A percentile compares a stretch with the other conserved stretches of the same genome.
phyloP scores from a whole-genome alignment of 495 filamentous ascomycete species.

The Rostrohypoxylon terebratum region DNA sequence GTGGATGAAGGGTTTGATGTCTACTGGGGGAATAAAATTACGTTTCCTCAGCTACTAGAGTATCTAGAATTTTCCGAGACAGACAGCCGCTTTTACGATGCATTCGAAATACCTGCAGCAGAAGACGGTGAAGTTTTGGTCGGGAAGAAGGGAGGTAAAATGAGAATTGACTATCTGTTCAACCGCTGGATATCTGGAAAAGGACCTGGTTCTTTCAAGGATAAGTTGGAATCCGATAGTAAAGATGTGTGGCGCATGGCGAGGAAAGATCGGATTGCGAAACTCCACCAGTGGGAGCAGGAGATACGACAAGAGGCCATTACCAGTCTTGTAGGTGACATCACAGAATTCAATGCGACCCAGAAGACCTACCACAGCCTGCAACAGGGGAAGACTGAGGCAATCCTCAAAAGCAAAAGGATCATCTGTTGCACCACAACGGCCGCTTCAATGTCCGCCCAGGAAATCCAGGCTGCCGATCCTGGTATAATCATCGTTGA shows the following conservation, averaged over 20 bases:
- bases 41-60: conserved; percentile 61
- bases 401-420: conserved; percentile 64
- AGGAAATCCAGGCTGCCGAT: conserved; percentile 61
- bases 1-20: conserved; percentile 31
- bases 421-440: conserved; percentile 84
- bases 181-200: conserved; percentile 66
- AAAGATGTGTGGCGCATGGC: conserved; percentile 67
- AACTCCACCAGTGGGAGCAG: conserved; percentile 61
- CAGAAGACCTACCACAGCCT: conserved; percentile 56
- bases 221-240: conserved; percentile 40
- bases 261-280: conserved; percentile 47
- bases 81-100: conserved; percentile 66
- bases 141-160: conserved; percentile 59
- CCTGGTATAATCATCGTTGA: conserved; percentile 75
- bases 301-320: conserved; percentile 64
- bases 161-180: conserved; percentile 65
- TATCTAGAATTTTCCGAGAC: conserved; percentile 71
- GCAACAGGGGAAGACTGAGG: conserved; percentile 58
- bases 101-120: conserved; percentile 59
- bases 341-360: conserved; percentile 57
- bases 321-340: conserved; percentile 51
- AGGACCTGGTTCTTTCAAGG: conserved; percentile 57
- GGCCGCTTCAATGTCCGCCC: conserved; percentile 71
- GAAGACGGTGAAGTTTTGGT: conserved; percentile 59
- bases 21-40: conserved; percentile 4